A percentile compares a stretch with the other conserved stretches of the same genome.
Evolutionary conservation across 495 filamentous ascomycete genomes (phyloP).

Genomic region (Mycothermus thermophilus): DNA sequence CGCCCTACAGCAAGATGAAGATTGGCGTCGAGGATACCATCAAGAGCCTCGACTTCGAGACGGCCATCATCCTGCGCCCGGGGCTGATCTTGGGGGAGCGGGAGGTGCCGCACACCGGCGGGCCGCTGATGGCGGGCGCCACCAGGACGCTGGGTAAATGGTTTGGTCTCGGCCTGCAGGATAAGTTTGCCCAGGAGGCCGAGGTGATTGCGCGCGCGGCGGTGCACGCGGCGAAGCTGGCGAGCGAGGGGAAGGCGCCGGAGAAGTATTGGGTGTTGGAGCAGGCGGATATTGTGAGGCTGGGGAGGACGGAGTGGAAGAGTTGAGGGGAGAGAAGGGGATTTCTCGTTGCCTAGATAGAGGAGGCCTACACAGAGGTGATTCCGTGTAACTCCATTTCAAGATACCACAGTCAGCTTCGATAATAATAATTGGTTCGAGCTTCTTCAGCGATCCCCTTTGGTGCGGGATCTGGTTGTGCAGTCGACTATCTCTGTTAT

Average conservation of each 20-base stretch:
- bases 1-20: slow-evolving; percentile 63
- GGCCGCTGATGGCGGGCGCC: slow-evolving; percentile 35
- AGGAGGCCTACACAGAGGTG: background rate
- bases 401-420: too few species aligned
- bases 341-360: background rate
- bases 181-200: slow-evolving; percentile 60
- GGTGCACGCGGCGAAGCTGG: slow-evolving; percentile 39
- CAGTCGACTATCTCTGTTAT: too few species aligned
- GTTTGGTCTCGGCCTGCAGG: slow-evolving; percentile 33
- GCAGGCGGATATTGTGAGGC: slow-evolving; percentile 32
- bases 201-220: slow-evolving; percentile 63
- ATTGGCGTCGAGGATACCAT: slow-evolving; percentile 66
- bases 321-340: slow-evolving; percentile 4
- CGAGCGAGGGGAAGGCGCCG: slow-evolving; percentile 33
- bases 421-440: too few species aligned
- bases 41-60: slow-evolving; percentile 54
- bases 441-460: too few species aligned
- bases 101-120: slow-evolving; percentile 38
- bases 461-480: too few species aligned
- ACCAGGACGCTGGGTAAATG: slow-evolving; percentile 39
- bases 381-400: background rate
- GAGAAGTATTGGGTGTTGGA: slow-evolving; percentile 36
- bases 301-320: slow-evolving; percentile 34
- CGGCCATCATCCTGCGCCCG: slow-evolving; percentile 59
- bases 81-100: slow-evolving; percentile 61